phyloP scores from a whole-genome alignment of 345 rosid genomes.

The Linum trigynum region DNA sequence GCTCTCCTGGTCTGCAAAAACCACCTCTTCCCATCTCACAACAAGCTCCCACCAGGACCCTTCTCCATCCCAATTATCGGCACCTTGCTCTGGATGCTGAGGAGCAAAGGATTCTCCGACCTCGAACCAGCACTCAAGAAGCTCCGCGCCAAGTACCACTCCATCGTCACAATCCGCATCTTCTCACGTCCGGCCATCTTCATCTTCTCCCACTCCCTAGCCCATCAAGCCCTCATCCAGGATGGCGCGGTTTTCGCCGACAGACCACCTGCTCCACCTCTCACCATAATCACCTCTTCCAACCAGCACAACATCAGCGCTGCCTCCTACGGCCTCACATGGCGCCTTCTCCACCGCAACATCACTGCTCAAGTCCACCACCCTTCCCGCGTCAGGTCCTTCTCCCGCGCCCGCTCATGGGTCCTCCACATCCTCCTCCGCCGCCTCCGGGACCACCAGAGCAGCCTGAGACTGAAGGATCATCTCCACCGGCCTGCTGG shows the following conservation, averaged over 20 bases:
- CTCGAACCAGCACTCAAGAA: no score
- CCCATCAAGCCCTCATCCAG: neutral
- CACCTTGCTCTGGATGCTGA: no score
- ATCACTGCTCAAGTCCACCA: neutral
- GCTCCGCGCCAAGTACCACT: neutral
- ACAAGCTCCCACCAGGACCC: no score
- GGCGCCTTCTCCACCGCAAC: constrained; percentile 1
- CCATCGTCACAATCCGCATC: neutral
- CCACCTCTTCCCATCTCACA: no score
- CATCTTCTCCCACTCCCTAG: neutral
- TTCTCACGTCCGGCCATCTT: neutral
- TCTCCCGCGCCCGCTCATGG: neutral
- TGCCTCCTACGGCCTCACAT: neutral
- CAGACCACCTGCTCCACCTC: neutral
- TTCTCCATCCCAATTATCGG: no score
- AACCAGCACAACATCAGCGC: neutral
- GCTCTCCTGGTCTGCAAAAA: no score
- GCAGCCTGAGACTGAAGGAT: neutral
- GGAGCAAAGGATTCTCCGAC: no score
- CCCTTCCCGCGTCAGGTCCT: neutral
- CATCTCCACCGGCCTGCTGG: neutral
- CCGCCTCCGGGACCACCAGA: neutral
- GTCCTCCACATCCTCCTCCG: neutral
- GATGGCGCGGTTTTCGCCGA: neutral
- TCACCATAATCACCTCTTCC: neutral